Percentiles rank a stretch among this genome's conserved stretches.
Evolutionary conservation across 2,329 filamentous ascomycete species (phyloP).

Genomic region (Dothiorella sarmentorum): DNA sequence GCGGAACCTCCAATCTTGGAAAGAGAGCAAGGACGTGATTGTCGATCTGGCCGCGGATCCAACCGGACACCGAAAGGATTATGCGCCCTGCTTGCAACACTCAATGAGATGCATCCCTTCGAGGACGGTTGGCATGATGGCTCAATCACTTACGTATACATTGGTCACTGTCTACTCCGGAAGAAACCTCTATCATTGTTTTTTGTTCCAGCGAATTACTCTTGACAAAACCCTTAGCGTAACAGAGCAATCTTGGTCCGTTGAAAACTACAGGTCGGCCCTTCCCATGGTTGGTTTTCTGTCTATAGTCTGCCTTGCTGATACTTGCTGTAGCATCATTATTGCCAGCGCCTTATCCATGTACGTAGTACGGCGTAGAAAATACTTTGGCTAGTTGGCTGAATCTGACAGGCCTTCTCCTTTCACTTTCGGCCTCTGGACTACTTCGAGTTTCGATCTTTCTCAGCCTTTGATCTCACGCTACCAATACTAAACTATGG

Average conservation of each 20-base stretch:
- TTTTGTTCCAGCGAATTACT: slow-evolving; percentile 6
- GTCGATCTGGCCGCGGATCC: not conserved
- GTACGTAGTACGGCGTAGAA: too few relatives aligned
- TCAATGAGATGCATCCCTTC: too few relatives aligned
- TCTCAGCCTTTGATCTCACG: slow-evolving; percentile 21
- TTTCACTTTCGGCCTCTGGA: slow-evolving; percentile 11
- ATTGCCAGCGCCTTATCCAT: not conserved
- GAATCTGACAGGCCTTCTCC: not conserved
- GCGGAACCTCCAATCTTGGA: not conserved
- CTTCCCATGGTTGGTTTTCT: not conserved
- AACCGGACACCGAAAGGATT: not conserved
- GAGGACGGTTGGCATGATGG: slow-evolving; percentile 4
- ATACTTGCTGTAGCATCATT: not conserved
- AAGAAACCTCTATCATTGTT: not conserved
- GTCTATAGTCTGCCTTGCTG: not conserved
- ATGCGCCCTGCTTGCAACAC: too few relatives aligned
- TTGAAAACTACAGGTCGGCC: not conserved
- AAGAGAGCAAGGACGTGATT: not conserved
- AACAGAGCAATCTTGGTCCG: not conserved
- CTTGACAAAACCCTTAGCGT: not conserved
- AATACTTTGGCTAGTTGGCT: not conserved
- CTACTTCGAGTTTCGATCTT: slow-evolving; percentile 18
- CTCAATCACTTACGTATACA: slow-evolving; percentile 2
- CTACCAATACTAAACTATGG: slow-evolving; percentile 20
- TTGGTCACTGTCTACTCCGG: not conserved